Base-by-base conservation (phyloP, 1,284 basidiomycete genomes). In the Cryptococcus wingfieldii region DNA sequence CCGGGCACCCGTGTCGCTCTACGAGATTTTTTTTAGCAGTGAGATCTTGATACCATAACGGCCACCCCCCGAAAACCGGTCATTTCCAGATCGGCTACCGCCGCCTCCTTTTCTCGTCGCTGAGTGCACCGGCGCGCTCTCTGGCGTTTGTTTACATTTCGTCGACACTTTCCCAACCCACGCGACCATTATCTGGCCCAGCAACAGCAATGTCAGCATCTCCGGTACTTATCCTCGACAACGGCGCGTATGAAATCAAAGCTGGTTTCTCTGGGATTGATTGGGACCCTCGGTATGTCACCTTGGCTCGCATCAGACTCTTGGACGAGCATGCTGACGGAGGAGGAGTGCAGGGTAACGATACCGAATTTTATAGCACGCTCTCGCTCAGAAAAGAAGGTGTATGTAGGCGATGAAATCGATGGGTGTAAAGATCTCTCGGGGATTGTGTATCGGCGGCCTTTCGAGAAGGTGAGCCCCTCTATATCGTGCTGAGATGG, bases 381-480 rank as follows among this genome's bases (percentile, higher is more conserved):
- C 51, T 89, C 88, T 38, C 89, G 88, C 71, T 83, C 82, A 25
- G 89, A 92, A 76, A 87, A 85, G 66, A 78, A 79, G 55, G 85
- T 85, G 7, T 93, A 89, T 75, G 83, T 90, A 61, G 88, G 88
- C 1, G 87, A 91, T 67, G 89, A 94, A 70, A 79, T 92, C 55
- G 82, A 83, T 16, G 76, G 77, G 16, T 92, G 90, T 70, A 80
- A 77, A 39, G 89, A 94, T 71, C 85, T 85, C 62, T 85, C 89
- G 6, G 85, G 87, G 2, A 78, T 94, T 54, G 84, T 86, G 55
- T 93, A 87, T 71, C 83, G 89, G 8, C 76, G 90, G 31, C 88
- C 92, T 1, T 88, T 93, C 62, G 91, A 95, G 76, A 84, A 88
- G 82, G 91, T 89, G 66, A 59, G 83, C 63, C 41, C 41, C 23